Conservation (phyloP, 345 rosid species). For the Salix dunnii region DNA sequence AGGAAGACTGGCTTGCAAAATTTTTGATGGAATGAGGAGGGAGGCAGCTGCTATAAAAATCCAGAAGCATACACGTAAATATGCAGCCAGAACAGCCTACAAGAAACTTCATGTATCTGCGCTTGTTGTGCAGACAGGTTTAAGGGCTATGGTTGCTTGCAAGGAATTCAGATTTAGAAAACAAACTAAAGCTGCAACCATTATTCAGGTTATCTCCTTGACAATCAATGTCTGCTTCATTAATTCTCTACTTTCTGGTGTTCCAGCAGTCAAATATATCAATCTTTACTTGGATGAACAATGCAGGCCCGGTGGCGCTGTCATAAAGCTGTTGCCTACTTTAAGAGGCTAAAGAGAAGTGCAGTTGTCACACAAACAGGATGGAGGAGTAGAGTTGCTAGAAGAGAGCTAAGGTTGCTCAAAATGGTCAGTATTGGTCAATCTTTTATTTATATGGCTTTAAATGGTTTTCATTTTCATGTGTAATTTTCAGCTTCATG, state of each 20-base stretch:
- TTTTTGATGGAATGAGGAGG: constrained; percentile 39
- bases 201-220: constrained; percentile 49
- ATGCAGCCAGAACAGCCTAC: constrained; percentile 47
- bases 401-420: constrained; percentile 64
- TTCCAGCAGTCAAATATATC: neutral
- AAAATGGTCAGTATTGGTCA: constrained; percentile 53
- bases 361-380: constrained; percentile 57
- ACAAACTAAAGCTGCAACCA: constrained; percentile 59
- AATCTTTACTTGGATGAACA: constrained; percentile 4
- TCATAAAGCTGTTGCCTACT: constrained; percentile 48
- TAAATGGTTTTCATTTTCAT: neutral
- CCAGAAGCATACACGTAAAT: constrained; percentile 57
- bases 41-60: constrained; percentile 68
- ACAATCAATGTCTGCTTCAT: neutral
- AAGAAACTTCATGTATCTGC: constrained; percentile 50
- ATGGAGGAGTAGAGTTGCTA: constrained; percentile 75
- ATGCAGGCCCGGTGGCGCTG: constrained; percentile 70
- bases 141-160: constrained; percentile 64
- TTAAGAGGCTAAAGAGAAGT: constrained; percentile 61
- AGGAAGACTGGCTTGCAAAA: constrained; percentile 68
- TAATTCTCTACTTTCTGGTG: neutral
- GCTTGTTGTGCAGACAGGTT: constrained; percentile 55
- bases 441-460: constrained; percentile 2
- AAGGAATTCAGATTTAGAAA: constrained; percentile 60
- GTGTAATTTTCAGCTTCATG: neutral